phyloP scores from a whole-genome alignment of 257 asterid species.

The Haberlea rhodopensis region DNA sequence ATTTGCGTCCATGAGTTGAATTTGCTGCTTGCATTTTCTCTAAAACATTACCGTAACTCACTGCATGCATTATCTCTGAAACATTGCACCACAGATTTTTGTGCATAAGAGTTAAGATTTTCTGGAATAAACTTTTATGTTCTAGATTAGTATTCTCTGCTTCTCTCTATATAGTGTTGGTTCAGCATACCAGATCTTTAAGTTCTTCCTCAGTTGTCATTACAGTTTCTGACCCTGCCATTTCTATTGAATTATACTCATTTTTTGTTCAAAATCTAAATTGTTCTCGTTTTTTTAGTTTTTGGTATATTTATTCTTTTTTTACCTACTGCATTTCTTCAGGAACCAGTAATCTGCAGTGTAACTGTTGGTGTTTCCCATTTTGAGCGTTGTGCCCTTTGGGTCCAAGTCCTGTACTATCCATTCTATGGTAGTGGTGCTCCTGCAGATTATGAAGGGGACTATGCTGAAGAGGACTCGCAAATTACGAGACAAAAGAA shows the following conservation, averaged over 20 bases:
- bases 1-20: no score
- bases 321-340: slow-evolving; percentile 29
- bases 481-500: slow-evolving; percentile 57
- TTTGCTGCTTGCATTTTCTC: no score
- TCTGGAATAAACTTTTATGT: no score
- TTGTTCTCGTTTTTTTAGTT: not conserved
- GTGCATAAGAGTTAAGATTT: no score
- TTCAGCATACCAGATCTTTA: not conserved
- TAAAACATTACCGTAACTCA: no score
- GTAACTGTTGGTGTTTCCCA: slow-evolving; percentile 89
- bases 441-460: slow-evolving; percentile 65
- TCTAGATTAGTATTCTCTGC: no score
- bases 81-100: no score
- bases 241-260: not conserved
- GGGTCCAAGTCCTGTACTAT: slow-evolving; percentile 88
- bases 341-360: slow-evolving; percentile 83
- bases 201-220: not conserved
- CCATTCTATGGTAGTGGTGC: slow-evolving; percentile 70
- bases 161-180: no score
- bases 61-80: no score
- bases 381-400: slow-evolving; percentile 74
- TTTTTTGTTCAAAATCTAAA: not conserved
- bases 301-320: not conserved
- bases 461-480: slow-evolving; percentile 61
- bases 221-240: not conserved